Conservation (phyloP, 2,329 filamentous ascomycete species). For the Phaeosphaeria sp. region DNA sequence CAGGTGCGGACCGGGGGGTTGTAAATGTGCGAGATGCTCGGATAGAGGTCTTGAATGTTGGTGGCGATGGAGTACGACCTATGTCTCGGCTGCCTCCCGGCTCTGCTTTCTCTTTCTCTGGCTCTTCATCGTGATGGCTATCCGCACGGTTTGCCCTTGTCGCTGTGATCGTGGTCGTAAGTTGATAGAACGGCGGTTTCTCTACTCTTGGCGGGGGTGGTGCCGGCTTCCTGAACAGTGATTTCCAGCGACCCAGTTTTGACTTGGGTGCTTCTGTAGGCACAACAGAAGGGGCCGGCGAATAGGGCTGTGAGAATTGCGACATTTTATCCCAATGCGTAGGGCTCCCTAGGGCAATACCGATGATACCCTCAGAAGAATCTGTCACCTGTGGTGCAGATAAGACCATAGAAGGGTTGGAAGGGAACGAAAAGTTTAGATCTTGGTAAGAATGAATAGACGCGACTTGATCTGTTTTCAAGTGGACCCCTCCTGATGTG, state of each 20-base stretch:
- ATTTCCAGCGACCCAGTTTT: conserved; percentile 49
- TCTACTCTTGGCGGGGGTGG: conserved; percentile 27
- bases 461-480: conserved; percentile 39
- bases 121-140: conserved; percentile 41
- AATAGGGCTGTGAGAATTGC: conserved; percentile 8
- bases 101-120: conserved; percentile 19
- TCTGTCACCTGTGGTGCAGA: conserved; percentile 39
- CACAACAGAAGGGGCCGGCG: conserved; percentile 13
- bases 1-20: conserved; percentile 15
- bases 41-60: conserved; percentile 38
- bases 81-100: conserved; percentile 24
- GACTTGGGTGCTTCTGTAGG: conserved; percentile 33
- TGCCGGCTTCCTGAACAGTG: conserved; percentile 44
- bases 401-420: conserved; percentile 38
- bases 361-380: conserved; percentile 39
- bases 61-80: conserved; percentile 28
- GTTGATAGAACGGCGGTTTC: conserved; percentile 44
- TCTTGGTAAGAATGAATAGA: conserved; percentile 31
- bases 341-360: conserved; percentile 49
- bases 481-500: conserved; percentile 47
- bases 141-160: conserved; percentile 31
- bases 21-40: conserved; percentile 35
- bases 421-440: conserved; percentile 35
- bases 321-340: conserved; percentile 34
- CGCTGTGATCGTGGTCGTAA: conserved; percentile 31